phyloP scores from a whole-genome alignment of 2,329 filamentous ascomycete genomes.

The Apiospora hydei region DNA sequence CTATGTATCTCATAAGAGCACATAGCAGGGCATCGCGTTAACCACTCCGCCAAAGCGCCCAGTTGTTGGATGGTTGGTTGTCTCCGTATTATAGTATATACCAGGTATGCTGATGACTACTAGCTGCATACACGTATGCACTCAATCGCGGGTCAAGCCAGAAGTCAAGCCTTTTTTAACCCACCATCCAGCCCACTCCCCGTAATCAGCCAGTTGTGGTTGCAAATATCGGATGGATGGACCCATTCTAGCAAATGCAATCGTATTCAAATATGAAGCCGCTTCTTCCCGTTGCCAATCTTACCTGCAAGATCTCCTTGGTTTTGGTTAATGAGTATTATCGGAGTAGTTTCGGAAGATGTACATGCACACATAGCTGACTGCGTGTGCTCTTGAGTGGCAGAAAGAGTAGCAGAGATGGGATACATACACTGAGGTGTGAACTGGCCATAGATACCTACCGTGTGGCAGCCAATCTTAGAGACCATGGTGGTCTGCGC shows the following conservation, averaged over 20 bases:
- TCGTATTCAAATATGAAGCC: not conserved
- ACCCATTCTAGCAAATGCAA: not conserved
- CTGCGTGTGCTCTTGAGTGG: too few relatives aligned
- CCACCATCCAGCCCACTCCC: too few relatives aligned
- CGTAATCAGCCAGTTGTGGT: not conserved
- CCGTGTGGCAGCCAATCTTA: not conserved
- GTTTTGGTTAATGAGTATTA: not conserved
- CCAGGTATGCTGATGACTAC: too few relatives aligned
- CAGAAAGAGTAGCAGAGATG: not conserved
- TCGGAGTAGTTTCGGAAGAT: not conserved
- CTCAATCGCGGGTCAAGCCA: not conserved
- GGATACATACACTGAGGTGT: not conserved
- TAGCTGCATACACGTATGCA: not conserved
- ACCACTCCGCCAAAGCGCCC: slow-evolving; percentile 24
- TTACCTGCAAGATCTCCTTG: not conserved
- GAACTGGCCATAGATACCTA: not conserved
- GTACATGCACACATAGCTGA: not conserved
- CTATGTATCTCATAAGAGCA: not conserved
- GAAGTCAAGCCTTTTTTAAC: too few relatives aligned
- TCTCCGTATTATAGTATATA: not conserved
- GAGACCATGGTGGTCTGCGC: not conserved
- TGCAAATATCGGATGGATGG: not conserved
- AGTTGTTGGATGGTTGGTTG: not conserved
- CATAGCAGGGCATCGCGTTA: slow-evolving; percentile 24
- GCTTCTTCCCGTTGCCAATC: not conserved